phyloP scores from a whole-genome alignment of 371 early-diverging fungal species.

The Capniomyces stellatus region DNA sequence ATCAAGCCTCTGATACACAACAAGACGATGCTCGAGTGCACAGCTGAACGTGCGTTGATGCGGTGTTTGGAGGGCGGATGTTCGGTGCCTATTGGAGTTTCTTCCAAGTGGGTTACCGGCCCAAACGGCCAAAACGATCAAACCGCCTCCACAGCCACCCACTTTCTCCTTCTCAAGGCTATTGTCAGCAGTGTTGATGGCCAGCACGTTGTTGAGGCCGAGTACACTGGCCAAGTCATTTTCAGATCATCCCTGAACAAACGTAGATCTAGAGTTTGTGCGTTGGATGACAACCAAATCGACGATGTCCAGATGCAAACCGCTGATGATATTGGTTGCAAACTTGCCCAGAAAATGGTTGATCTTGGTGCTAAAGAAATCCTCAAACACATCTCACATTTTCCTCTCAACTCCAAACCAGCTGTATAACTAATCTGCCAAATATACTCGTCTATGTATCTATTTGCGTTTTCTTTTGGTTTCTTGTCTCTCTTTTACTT shows the following conservation, averaged over 20 bases:
- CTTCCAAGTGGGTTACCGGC: constrained; percentile 27
- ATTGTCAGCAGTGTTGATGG: constrained; percentile 56
- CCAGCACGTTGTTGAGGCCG: constrained; percentile 29
- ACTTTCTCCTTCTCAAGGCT: constrained; percentile 31
- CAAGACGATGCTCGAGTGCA: constrained; percentile 45
- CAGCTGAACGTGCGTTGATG: constrained; percentile 81
- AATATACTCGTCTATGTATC: no score
- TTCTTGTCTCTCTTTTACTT: no score
- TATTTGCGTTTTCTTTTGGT: no score
- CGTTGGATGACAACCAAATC: neutral
- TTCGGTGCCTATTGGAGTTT: constrained; percentile 88
- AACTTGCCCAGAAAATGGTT: neutral
- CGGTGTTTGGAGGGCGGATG: constrained; percentile 87
- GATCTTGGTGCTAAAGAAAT: neutral
- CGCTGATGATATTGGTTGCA: neutral
- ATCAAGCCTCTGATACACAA: constrained; percentile 42
- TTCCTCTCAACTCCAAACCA: neutral
- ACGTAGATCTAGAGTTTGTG: neutral
- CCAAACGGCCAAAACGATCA: neutral
- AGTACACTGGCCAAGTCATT: constrained; percentile 6
- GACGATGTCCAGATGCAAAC: neutral
- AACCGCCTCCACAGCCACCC: neutral
- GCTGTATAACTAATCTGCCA: no score
- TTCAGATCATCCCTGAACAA: no score
- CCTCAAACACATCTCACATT: neutral